Conservation (phyloP, 106 monocot species). For the Apostasia shenzhenica region DNA sequence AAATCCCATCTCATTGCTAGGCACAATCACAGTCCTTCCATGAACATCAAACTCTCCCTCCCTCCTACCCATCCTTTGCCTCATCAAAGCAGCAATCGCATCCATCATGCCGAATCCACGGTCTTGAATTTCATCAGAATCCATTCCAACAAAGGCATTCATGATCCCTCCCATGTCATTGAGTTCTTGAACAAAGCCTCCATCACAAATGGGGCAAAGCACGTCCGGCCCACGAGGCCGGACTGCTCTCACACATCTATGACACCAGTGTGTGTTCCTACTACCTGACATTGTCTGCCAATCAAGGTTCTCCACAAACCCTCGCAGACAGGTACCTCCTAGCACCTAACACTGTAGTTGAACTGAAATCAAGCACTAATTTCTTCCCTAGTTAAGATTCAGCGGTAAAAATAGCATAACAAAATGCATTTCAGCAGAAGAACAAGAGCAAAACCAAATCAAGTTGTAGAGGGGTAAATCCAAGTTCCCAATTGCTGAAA, state of each 20-base stretch:
- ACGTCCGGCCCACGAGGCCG: constrained; percentile 32
- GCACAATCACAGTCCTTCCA: constrained; percentile 3
- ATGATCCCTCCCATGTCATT: constrained; percentile 20
- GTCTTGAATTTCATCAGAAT: constrained; percentile 14
- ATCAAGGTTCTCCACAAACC: not conserved
- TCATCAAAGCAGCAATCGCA: constrained; percentile 32
- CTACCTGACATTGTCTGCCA: constrained; percentile 37
- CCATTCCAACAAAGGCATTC: constrained; percentile 16
- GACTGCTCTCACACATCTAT: constrained; percentile 47
- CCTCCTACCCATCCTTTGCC: constrained; percentile 29
- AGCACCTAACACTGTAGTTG: not conserved
- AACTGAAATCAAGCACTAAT: not conserved
- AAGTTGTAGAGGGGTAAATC: too few relatives aligned
- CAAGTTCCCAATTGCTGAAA: too few relatives aligned
- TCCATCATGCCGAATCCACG: constrained; percentile 33
- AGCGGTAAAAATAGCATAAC: too few relatives aligned
- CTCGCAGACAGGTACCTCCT: not conserved
- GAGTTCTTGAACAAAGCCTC: constrained; percentile 66
- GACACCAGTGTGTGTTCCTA: constrained; percentile 65
- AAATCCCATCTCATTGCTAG: constrained; percentile 29
- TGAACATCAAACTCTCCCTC: constrained; percentile 11
- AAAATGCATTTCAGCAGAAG: too few relatives aligned
- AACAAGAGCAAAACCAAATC: too few relatives aligned
- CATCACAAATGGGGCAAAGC: constrained; percentile 57
- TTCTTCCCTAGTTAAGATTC: too few relatives aligned